Percentiles rank a stretch among this genome's conserved stretches.
phyloP scores from a whole-genome alignment of 257 asterid species.

The Agastache rugosa region DNA sequence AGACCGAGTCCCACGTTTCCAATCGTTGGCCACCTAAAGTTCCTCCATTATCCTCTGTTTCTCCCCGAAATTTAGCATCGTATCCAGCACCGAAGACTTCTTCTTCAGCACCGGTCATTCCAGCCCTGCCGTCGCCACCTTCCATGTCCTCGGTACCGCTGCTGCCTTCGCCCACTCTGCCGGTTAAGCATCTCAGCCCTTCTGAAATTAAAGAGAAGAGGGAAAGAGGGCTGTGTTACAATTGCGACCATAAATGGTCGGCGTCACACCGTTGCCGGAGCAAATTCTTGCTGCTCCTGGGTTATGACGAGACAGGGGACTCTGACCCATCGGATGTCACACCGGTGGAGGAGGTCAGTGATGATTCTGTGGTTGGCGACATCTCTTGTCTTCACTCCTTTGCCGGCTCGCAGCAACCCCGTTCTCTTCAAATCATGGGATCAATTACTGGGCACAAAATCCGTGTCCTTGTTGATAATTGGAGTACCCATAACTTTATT shows the following conservation, averaged over 20 bases:
- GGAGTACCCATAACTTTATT: neutral
- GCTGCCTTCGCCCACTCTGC: neutral
- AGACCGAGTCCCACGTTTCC: neutral
- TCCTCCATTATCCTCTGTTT: neutral
- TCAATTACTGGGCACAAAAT: too few species aligned
- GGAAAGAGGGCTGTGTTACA: neutral
- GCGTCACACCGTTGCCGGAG: neutral
- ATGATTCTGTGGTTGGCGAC: neutral
- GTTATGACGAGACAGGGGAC: neutral
- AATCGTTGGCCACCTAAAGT: neutral
- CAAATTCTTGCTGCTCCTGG: neutral
- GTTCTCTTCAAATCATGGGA: neutral
- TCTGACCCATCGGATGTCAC: neutral
- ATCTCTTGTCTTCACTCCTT: neutral
- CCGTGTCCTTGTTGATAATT: neutral
- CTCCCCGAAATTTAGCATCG: neutral
- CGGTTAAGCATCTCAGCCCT: neutral
- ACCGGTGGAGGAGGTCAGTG: neutral
- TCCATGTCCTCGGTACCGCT: neutral
- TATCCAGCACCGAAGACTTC: neutral
- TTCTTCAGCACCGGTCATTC: neutral
- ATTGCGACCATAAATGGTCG: neutral
- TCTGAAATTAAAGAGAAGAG: neutral
- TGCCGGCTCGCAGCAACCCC: neutral
- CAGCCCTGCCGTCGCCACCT: fast-evolving